Evolutionary conservation across 148 eudicot genomes (phyloP), one percentile per base, ranked within the genome.

Genomic region (Polygonum maritimum): DNA sequence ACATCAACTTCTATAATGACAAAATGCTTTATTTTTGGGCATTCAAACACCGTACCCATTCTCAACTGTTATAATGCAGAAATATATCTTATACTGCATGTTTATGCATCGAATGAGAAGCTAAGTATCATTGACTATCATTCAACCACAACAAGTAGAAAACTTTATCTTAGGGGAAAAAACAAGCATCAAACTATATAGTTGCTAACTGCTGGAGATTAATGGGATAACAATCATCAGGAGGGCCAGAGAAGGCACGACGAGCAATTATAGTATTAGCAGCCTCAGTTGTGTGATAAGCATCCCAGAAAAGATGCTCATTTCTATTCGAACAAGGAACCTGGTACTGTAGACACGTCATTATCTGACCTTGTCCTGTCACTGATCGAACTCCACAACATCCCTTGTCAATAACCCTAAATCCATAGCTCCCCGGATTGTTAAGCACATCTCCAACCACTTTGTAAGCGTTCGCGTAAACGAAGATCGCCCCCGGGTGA

Each of bases 251-350:
- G 31, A 86, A 92, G 39, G 89, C 96, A 76, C 98, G 87, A 45
- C 85, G 89, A 57, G 97, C 97, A 38, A 94, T 83, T 48, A 94
- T 82, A 11, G 86, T 73, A 62, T 92, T 87, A 12, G 86, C 90
- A 18, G 92, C 90, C 81, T 94, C 91, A 5, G 92, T 89, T 1
- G 97, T 89, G 78, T 94, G 95, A 74, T 82, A 94, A 0, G 91
- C 96, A 83, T 94, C 98, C 98, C 98, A 94, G 57, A 94, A 92
- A 21, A 89, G 76, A 72, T 85, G 87, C 69, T 92, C 82, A 55
- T 84, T 87, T 76, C 96, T 76, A 48, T 86, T 85, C 3, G 80
- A n/a, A 69, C 98, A 94, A 1, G 97, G 97, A 58, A 81, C 4
- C 67, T 79, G 76, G 71, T 76, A 75, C 0, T 88, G 89, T 22